phyloP scores from a whole-genome alignment of 768 basidiomycete genomes.

The Astraeus odoratus region DNA sequence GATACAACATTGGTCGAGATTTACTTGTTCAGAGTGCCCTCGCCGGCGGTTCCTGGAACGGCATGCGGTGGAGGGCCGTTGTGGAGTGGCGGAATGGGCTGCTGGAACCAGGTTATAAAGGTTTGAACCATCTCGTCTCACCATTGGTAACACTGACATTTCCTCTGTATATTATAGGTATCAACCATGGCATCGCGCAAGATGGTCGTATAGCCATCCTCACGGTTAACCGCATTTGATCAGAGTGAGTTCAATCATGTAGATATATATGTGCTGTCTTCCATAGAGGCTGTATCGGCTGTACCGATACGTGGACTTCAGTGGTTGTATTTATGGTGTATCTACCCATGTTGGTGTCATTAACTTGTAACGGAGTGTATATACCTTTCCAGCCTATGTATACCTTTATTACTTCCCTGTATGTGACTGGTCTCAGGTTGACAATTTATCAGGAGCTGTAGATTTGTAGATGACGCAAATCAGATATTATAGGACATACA shows the following conservation, averaged over 20 bases:
- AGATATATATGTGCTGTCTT: neutral
- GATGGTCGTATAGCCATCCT: slow-evolving; percentile 79
- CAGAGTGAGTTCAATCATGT: neutral
- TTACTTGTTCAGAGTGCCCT: slow-evolving; percentile 64
- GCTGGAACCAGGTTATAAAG: slow-evolving; percentile 59
- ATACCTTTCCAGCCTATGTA: neutral
- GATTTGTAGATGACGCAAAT: too few relatives aligned
- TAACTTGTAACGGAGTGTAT: neutral
- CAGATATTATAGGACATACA: slow-evolving; percentile 15
- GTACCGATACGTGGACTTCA: neutral
- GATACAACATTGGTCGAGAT: slow-evolving; percentile 80
- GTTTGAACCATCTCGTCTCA: slow-evolving; percentile 29
- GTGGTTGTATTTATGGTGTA: slow-evolving; percentile 2
- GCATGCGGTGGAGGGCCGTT: slow-evolving; percentile 68
- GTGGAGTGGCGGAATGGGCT: slow-evolving; percentile 72
- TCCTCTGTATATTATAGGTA: slow-evolving; percentile 37
- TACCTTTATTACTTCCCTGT: neutral
- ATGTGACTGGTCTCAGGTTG: too few relatives aligned
- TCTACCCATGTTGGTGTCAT: slow-evolving; percentile 4
- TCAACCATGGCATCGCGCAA: slow-evolving; percentile 76
- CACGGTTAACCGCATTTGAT: slow-evolving; percentile 49
- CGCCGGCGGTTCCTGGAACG: slow-evolving; percentile 52
- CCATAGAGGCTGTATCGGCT: neutral
- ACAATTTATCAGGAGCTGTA: too few relatives aligned
- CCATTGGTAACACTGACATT: neutral